These are phyloP conservation scores for Cladorrhinum sp. DNA, from an alignment of 2,329 filamentous ascomycete genomes.

Conservation along the genomic window DNA sequence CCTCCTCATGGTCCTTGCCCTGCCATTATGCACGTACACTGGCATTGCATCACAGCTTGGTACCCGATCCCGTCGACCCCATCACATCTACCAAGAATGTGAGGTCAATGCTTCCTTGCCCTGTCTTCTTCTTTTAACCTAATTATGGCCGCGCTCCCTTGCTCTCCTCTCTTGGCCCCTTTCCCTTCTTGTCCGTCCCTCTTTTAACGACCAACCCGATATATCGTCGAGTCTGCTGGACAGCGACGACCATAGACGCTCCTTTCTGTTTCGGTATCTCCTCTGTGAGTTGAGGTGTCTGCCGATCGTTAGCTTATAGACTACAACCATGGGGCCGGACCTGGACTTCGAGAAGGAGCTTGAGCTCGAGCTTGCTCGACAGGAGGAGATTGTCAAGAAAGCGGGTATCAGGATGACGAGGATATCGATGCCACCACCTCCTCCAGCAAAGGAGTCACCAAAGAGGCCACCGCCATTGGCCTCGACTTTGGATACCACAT, in stretches of 20 bases:
- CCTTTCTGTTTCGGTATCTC: conserved; percentile 15
- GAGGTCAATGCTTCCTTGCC: conserved; percentile 20
- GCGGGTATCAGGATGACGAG: conserved; percentile 7
- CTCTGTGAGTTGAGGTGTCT: conserved; percentile 17
- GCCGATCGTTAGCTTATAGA: conserved; percentile 6
- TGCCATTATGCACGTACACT: conserved; percentile 13
- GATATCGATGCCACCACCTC: conserved; percentile 25
- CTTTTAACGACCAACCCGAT: conserved; percentile 8
- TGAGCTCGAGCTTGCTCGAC: conserved; percentile 14
- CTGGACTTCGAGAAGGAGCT: conserved; percentile 21
- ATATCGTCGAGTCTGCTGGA: conserved; percentile 29
- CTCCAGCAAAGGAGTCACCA: conserved; percentile 25
- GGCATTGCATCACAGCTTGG: conserved; percentile 15
- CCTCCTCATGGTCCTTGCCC: conserved; percentile 8
- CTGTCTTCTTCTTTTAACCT: conserved; percentile 17
- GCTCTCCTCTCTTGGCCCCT: conserved; percentile 5
- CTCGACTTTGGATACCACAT: conserved; percentile 6
- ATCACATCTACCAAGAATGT: conserved; percentile 13
- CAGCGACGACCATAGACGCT: conserved; percentile 28
- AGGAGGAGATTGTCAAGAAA: background rate
- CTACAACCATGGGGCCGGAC: conserved; percentile 14
- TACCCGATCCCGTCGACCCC: conserved; percentile 12
- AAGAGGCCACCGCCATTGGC: conserved; percentile 14
- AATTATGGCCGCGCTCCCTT: conserved; percentile 5
- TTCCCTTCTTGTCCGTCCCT: conserved; percentile 11